These are phyloP conservation scores for Beauveria brongniartii DNA, from an alignment of 2,329 filamentous ascomycete species.

Conservation along the genomic window DNA sequence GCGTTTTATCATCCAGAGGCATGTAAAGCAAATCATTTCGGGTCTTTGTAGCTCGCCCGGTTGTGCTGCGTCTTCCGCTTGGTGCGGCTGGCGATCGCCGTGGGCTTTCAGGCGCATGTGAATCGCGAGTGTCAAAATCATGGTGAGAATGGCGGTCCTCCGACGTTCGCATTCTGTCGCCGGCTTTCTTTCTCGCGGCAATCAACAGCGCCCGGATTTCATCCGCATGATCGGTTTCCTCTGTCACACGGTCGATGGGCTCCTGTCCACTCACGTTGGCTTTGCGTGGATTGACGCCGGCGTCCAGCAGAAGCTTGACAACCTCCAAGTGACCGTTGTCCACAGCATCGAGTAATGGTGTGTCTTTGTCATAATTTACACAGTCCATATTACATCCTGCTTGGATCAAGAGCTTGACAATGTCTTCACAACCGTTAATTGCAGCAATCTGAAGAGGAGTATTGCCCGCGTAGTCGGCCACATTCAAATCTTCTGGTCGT, in stretches of 20 bases:
- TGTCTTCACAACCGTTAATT: slow-evolving; percentile 75
- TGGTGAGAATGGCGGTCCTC: slow-evolving; percentile 46
- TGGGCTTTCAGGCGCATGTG: slow-evolving; percentile 50
- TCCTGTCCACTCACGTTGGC: slow-evolving; percentile 90
- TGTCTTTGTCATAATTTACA: slow-evolving; percentile 75
- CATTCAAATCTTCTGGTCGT: slow-evolving; percentile 79
- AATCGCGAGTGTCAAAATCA: slow-evolving; percentile 38
- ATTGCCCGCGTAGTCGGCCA: slow-evolving; percentile 91
- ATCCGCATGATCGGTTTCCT: slow-evolving; percentile 67
- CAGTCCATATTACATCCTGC: slow-evolving; percentile 80
- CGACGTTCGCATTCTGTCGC: slow-evolving; percentile 45
- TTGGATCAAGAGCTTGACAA: slow-evolving; percentile 79
- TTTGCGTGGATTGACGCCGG: slow-evolving; percentile 85
- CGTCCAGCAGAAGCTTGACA: slow-evolving; percentile 72
- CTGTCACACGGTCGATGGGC: slow-evolving; percentile 73
- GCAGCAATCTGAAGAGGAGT: slow-evolving; percentile 90
- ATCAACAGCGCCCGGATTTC: slow-evolving; percentile 66
- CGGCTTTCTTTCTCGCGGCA: slow-evolving; percentile 48
- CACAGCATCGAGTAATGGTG: slow-evolving; percentile 88
- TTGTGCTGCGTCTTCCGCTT: slow-evolving; percentile 43
- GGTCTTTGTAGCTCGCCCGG: slow-evolving; percentile 53
- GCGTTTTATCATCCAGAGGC: slow-evolving; percentile 53
- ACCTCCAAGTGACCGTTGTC: slow-evolving; percentile 91
- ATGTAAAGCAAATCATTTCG: slow-evolving; percentile 57
- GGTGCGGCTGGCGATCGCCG: slow-evolving; percentile 45